A percentile compares a stretch with the other conserved stretches of the same genome.
Evolutionary conservation across 106 monocot genomes (phyloP).

Genomic region (Dioscorea zingiberensis): DNA sequence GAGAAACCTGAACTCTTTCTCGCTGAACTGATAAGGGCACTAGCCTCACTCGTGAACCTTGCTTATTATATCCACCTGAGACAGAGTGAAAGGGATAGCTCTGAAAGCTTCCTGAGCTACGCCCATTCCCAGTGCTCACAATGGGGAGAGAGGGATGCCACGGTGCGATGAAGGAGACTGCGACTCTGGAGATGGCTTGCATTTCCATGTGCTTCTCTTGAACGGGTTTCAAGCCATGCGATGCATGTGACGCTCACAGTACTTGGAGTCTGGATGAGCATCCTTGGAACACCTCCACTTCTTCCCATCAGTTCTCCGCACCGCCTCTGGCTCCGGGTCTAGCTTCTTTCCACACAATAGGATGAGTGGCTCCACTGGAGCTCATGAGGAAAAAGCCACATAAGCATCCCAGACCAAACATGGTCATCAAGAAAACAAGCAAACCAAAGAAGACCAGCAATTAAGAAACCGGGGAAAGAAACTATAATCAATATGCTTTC

Average conservation of each 20-base stretch:
- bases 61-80: background rate
- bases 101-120: background rate
- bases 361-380: conserved; percentile 47
- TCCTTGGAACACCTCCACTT: conserved; percentile 78
- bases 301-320: conserved; percentile 75
- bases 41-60: background rate
- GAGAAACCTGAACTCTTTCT: conserved; percentile 4
- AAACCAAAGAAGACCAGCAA: too few species aligned
- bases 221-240: conserved; percentile 81
- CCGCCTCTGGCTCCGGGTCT: conserved; percentile 76
- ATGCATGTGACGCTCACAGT: conserved; percentile 88
- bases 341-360: conserved; percentile 60
- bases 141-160: conserved; percentile 2
- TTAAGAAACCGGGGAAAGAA: too few species aligned
- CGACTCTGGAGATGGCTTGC: conserved; percentile 17
- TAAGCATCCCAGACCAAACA: too few species aligned
- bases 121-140: conserved; percentile 6
- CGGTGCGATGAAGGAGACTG: conserved; percentile 18
- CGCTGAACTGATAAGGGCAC: background rate
- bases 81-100: background rate
- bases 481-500: too few species aligned
- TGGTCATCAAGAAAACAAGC: too few species aligned
- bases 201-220: conserved; percentile 91
- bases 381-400: too few species aligned
- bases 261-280: conserved; percentile 71